phyloP scores from a whole-genome alignment of 1,284 basidiomycete genomes.

The Pseudozyma pruni region DNA sequence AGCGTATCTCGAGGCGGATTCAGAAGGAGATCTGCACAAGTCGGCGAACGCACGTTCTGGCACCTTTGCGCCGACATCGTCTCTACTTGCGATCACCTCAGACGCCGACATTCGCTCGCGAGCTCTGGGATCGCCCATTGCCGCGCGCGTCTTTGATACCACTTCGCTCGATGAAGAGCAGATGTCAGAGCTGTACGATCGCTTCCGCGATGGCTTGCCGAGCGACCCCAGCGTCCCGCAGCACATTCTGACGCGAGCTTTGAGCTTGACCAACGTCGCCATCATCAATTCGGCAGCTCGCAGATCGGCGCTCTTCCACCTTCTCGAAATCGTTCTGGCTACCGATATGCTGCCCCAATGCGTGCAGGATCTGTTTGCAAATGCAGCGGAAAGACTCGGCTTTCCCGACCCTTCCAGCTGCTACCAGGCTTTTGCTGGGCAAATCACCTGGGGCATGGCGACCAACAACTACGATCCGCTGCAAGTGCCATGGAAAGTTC shows the following conservation, averaged over 20 bases:
- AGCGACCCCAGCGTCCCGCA: conserved; percentile 74
- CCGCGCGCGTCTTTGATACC: conserved; percentile 72
- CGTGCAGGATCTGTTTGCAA: conserved; percentile 76
- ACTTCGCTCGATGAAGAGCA: conserved; percentile 16
- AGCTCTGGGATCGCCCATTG: conserved; percentile 77
- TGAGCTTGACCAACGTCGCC: conserved; percentile 85
- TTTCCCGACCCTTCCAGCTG: conserved; percentile 75
- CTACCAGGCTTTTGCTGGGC: conserved; percentile 81
- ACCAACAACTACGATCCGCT: conserved; percentile 72
- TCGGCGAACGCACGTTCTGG: conserved; percentile 13
- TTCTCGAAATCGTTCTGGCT: conserved; percentile 75
- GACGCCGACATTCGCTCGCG: conserved; percentile 88
- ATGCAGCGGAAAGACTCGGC: conserved; percentile 78
- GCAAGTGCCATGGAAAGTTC: conserved; percentile 76
- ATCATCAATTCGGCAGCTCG: conserved; percentile 81
- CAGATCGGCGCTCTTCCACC: conserved; percentile 86
- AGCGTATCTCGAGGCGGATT: conserved; percentile 69
- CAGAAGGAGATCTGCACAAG: conserved; percentile 8
- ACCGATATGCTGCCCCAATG: conserved; percentile 70
- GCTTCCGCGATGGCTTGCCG: conserved; percentile 29
- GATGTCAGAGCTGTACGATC: conserved; percentile 35
- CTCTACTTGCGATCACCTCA: conserved; percentile 41
- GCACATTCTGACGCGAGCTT: conserved; percentile 79
- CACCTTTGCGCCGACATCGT: conserved; percentile 5
- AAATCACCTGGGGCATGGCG: conserved; percentile 71